phyloP scores from a whole-genome alignment of 345 rosid species.

The Kernera saxatilis region DNA sequence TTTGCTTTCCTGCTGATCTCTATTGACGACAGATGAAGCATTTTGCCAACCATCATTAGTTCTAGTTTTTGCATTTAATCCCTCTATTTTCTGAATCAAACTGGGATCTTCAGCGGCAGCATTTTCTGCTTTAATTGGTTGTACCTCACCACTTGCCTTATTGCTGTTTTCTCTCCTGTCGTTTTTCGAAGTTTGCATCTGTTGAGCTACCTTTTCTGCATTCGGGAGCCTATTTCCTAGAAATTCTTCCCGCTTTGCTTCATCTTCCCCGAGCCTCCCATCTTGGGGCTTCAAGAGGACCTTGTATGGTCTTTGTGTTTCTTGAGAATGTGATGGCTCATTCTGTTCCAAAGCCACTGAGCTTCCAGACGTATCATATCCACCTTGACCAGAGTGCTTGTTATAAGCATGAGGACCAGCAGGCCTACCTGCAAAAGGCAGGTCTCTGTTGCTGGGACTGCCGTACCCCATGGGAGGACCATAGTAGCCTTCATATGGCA shows the following conservation, averaged over 20 bases:
- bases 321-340: conserved; percentile 55
- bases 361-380: conserved; percentile 46
- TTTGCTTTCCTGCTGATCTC: conserved; percentile 44
- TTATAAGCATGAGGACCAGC: conserved; percentile 52
- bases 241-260: conserved; percentile 46
- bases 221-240: conserved; percentile 21
- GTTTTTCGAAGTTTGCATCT: conserved; percentile 39
- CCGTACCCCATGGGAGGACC: conserved; percentile 84
- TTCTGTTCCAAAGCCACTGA: conserved; percentile 41
- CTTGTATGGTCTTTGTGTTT: conserved; percentile 52
- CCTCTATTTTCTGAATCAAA: conserved; percentile 84
- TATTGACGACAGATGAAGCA: conserved; percentile 28
- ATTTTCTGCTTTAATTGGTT: conserved; percentile 32
- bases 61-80: conserved; percentile 74
- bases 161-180: conserved; percentile 40
- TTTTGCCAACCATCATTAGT: conserved; percentile 51
- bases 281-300: conserved; percentile 79
- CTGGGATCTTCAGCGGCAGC: conserved; percentile 46
- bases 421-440: conserved; percentile 67
- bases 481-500: conserved; percentile 68
- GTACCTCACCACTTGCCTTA: conserved; percentile 34
- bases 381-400: conserved; percentile 54
- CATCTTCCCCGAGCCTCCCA: conserved; percentile 53
- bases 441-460: conserved; percentile 63
- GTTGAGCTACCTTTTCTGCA: conserved; percentile 39